Evolutionary conservation across 306 rosid genomes (phyloP).

Genomic region (Quercus mongolica): DNA sequence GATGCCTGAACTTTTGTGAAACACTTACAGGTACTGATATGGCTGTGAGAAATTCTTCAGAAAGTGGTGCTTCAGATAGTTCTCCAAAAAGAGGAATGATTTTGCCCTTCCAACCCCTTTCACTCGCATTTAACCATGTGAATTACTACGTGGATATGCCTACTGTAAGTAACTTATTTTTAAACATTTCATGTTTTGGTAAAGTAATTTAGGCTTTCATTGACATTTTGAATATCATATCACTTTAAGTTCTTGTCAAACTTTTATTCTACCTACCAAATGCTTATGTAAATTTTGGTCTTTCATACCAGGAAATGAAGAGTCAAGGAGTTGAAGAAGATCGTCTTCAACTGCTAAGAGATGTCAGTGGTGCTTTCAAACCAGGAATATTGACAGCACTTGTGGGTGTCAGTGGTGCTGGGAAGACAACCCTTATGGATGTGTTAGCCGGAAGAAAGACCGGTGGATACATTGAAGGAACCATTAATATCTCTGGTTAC

Average conservation of each 20-base stretch:
- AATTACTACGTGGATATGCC: conserved; percentile 80
- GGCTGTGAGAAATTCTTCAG: conserved; percentile 26
- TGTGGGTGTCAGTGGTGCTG: conserved; percentile 76
- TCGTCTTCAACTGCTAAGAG: conserved; percentile 62
- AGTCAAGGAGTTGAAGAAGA: conserved; percentile 39
- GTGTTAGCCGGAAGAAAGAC: conserved; percentile 76
- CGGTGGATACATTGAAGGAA: conserved; percentile 56
- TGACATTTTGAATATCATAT: neutral
- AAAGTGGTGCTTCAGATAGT: conserved; percentile 19
- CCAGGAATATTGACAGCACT: conserved; percentile 66
- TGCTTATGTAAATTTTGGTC: neutral
- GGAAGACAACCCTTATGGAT: conserved; percentile 71
- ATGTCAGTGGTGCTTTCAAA: conserved; percentile 65
- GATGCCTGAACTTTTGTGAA: neutral
- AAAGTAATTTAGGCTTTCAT: neutral
- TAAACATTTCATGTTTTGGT: neutral
- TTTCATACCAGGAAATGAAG: conserved; percentile 59
- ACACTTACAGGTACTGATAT: conserved; percentile 18
- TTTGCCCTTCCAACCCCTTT: conserved; percentile 69
- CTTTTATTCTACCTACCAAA: neutral
- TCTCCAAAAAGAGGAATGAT: conserved; percentile 43
- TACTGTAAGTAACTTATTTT: conserved; percentile 36
- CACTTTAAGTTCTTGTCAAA: neutral
- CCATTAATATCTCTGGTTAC: conserved; percentile 54
- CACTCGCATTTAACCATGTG: conserved; percentile 65